Percentiles rank a stretch among this genome's conserved stretches.
These are phyloP conservation scores for Yamadazyma mexicana DNA, from an alignment of 1,139 yeast genomes.

Conservation along the genomic window DNA sequence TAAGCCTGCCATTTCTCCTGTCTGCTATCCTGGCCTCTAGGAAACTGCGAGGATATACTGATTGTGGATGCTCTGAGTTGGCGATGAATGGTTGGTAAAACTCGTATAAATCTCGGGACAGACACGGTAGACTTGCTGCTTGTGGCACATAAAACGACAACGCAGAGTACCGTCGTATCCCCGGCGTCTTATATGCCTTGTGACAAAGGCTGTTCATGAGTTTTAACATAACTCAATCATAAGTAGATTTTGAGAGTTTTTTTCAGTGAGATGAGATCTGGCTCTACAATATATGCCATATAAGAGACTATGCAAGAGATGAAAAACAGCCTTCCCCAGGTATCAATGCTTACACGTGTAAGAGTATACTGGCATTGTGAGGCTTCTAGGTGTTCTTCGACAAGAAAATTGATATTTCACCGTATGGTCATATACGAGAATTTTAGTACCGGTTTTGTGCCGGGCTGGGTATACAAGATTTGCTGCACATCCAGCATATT, in stretches of 20 bases:
- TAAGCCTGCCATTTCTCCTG: slow-evolving; percentile 2
- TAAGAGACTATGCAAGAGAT: no score
- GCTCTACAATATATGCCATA: no score
- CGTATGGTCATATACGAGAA: no score
- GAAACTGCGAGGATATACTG: slow-evolving; percentile 9
- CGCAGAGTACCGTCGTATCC: not conserved
- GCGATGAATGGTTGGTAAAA: not conserved
- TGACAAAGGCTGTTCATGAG: not conserved
- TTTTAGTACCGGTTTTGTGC: no score
- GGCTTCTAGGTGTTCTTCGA: no score
- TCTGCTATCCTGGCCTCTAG: slow-evolving; percentile 3
- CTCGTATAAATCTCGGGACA: slow-evolving; percentile 12
- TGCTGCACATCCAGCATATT: no score
- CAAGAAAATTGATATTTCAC: no score
- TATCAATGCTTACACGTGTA: no score
- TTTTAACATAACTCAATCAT: not conserved
- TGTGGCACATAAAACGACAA: not conserved
- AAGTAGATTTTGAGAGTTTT: no score
- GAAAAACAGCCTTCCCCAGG: no score
- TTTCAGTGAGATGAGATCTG: slow-evolving; percentile 1
- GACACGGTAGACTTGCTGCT: not conserved
- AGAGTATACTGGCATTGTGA: no score
- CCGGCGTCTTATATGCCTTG: not conserved
- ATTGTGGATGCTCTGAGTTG: not conserved
- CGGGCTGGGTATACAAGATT: no score